Percentiles rank a stretch among this genome's conserved stretches.
Conservation (phyloP, 2,329 filamentous ascomycete species). For the Chaetomiaceae sp. region DNA sequence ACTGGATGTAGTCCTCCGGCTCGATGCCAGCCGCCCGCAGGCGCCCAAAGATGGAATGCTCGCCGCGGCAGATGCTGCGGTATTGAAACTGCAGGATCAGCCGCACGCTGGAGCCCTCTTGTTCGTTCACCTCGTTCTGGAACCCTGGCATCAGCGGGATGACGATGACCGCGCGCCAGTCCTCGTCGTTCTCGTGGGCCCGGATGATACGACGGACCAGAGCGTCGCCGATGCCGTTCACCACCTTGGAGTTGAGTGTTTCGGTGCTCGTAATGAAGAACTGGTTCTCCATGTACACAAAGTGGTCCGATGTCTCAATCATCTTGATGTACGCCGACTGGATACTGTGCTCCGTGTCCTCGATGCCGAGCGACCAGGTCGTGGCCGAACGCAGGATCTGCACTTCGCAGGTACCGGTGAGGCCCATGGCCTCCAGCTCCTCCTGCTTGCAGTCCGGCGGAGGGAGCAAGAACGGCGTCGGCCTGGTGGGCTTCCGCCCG, state of each 20-base stretch:
- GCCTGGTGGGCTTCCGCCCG: slow-evolving; percentile 86
- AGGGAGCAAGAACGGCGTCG: slow-evolving; percentile 87
- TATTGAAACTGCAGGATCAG: slow-evolving; percentile 97
- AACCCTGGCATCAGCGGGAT: slow-evolving; percentile 98
- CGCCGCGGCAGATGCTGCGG: slow-evolving; percentile 89
- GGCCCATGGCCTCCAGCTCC: slow-evolving; percentile 80
- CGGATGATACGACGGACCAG: slow-evolving; percentile 86
- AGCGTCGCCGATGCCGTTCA: slow-evolving; percentile 91
- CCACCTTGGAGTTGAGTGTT: slow-evolving; percentile 79
- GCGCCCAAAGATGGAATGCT: slow-evolving; percentile 85
- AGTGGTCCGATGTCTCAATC: slow-evolving; percentile 93
- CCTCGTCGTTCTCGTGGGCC: slow-evolving; percentile 76
- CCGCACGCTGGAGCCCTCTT: slow-evolving; percentile 89
- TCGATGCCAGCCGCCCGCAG: slow-evolving; percentile 77
- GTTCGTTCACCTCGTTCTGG: slow-evolving; percentile 90
- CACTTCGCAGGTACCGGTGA: slow-evolving; percentile 92
- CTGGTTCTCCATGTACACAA: slow-evolving; percentile 98
- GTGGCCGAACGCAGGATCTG: slow-evolving; percentile 89
- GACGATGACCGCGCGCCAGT: slow-evolving; percentile 85
- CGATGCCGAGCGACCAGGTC: slow-evolving; percentile 87
- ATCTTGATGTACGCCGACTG: slow-evolving; percentile 92
- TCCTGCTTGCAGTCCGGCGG: slow-evolving; percentile 85
- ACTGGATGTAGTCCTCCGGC: slow-evolving; percentile 91
- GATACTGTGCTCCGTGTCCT: slow-evolving; percentile 87
- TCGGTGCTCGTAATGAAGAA: slow-evolving; percentile 95